Percentiles rank a stretch among this genome's conserved stretches.
phyloP scores from a whole-genome alignment of 495 filamentous ascomycete species.

The Halenospora varia region DNA sequence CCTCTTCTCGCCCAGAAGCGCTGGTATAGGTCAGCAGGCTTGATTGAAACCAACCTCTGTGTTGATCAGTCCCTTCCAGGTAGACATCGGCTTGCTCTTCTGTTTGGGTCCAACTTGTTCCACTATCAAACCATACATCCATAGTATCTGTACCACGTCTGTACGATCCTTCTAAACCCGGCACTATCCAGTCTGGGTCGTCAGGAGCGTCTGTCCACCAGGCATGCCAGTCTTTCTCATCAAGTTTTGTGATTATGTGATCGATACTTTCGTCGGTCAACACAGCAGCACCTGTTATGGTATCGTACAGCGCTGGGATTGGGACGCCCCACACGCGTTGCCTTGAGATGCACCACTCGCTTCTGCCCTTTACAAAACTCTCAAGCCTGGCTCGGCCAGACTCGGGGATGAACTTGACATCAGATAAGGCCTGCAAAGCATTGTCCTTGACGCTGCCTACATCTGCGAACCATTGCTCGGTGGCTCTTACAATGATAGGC shows the following conservation, averaged over 20 bases:
- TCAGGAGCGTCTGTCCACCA: slow-evolving; percentile 86
- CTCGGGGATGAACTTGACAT: slow-evolving; percentile 75
- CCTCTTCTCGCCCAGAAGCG: slow-evolving; percentile 27
- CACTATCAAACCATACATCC: slow-evolving; percentile 99
- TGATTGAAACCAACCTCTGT: slow-evolving; percentile 99
- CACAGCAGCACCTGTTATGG: slow-evolving; percentile 61
- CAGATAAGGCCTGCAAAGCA: slow-evolving; percentile 62
- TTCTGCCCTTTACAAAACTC: slow-evolving; percentile 80
- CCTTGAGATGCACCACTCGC: slow-evolving; percentile 98
- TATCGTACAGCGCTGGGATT: slow-evolving; percentile 88
- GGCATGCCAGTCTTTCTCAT: slow-evolving; percentile 73
- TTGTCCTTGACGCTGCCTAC: slow-evolving; percentile 72
- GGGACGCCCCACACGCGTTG: slow-evolving; percentile 96
- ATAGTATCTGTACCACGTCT: slow-evolving; percentile 90
- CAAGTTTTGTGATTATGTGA: slow-evolving; percentile 78
- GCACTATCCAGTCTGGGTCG: slow-evolving; percentile 70
- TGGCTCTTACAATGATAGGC: slow-evolving; percentile 86
- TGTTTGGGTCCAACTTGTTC: slow-evolving; percentile 81
- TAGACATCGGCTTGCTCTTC: slow-evolving; percentile 75
- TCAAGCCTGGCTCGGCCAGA: slow-evolving; percentile 66
- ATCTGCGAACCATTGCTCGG: slow-evolving; percentile 96
- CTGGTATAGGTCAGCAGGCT: slow-evolving; percentile 84
- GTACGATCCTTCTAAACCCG: slow-evolving; percentile 49
- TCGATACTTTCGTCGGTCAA: slow-evolving; percentile 74
- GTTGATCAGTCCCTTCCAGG: slow-evolving; percentile 91